phyloP scores from a whole-genome alignment of 345 rosid genomes.

The Kandelia obovata region DNA sequence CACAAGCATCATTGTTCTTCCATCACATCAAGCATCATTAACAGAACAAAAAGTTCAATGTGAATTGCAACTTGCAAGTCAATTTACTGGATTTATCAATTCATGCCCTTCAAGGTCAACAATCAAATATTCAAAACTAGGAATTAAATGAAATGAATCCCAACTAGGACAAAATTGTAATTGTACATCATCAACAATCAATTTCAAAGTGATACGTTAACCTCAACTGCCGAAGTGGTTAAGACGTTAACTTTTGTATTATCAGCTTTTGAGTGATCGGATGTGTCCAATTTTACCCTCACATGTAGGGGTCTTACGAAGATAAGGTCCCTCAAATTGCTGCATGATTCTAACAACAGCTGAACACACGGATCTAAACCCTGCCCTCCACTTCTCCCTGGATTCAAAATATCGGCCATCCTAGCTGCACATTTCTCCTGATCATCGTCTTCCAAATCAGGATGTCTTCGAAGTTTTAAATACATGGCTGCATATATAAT shows the following conservation, averaged over 20 bases:
- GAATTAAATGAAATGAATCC: too few species aligned
- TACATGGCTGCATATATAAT: conserved; percentile 58
- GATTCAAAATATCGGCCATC: conserved; percentile 51
- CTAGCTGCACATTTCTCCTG: conserved; percentile 51
- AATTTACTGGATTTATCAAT: too few species aligned
- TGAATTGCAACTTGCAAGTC: too few species aligned
- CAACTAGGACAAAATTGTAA: background rate
- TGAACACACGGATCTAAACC: conserved; percentile 45
- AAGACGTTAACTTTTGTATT: conserved; percentile 54
- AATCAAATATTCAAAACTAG: too few species aligned
- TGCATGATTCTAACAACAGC: conserved; percentile 47
- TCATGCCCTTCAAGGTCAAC: too few species aligned
- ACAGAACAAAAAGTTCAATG: too few species aligned
- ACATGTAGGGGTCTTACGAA: conserved; percentile 70
- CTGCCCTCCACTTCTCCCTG: conserved; percentile 31
- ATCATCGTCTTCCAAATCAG: conserved; percentile 29
- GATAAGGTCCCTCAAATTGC: conserved; percentile 56
- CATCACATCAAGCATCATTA: too few species aligned
- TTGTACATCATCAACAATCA: background rate
- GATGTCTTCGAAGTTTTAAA: conserved; percentile 48
- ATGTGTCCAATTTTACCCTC: conserved; percentile 50
- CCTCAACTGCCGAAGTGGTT: conserved; percentile 26
- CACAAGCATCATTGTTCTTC: too few species aligned
- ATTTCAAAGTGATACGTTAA: conserved; percentile 17
- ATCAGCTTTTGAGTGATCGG: conserved; percentile 66